Conservation (phyloP, 345 rosid species). For the Populus tremula region DNA sequence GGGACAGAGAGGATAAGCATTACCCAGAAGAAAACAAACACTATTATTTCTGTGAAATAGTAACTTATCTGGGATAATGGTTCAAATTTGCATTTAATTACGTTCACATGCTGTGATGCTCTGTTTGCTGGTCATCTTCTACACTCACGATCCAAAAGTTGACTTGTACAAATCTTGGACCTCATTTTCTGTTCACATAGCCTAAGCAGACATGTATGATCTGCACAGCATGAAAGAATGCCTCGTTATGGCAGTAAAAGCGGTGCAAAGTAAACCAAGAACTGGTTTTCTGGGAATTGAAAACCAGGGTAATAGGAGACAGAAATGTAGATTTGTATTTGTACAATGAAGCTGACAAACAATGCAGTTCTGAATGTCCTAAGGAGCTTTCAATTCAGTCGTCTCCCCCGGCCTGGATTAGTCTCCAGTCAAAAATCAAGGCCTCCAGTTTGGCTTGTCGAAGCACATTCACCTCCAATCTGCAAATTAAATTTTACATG, state of each 20-base stretch:
- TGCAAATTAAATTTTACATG: not conserved
- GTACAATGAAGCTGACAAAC: not conserved
- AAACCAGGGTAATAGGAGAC: not conserved
- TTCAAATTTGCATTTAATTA: conserved; percentile 19
- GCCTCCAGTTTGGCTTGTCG: not conserved
- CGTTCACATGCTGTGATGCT: not conserved
- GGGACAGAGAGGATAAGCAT: not conserved
- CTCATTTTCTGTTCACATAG: conserved; percentile 67
- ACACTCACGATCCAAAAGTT: not conserved
- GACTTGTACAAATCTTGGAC: conserved; percentile 15
- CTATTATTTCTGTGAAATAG: not conserved
- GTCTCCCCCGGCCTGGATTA: not conserved
- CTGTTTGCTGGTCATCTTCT: not conserved
- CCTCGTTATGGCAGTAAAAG: not conserved
- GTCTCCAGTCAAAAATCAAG: not conserved
- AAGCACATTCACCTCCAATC: not conserved
- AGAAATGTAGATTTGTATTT: not conserved
- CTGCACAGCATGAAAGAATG: conserved; percentile 37
- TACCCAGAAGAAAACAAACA: not conserved
- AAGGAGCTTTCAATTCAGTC: not conserved
- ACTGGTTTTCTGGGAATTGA: not conserved
- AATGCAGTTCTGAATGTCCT: not conserved
- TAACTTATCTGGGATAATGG: not conserved
- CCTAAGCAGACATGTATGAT: conserved; percentile 80
- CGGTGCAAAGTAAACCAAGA: not conserved